These are phyloP conservation scores for Ustilago sp. DNA, from an alignment of 1,284 basidiomycete genomes.

Conservation along the genomic window DNA sequence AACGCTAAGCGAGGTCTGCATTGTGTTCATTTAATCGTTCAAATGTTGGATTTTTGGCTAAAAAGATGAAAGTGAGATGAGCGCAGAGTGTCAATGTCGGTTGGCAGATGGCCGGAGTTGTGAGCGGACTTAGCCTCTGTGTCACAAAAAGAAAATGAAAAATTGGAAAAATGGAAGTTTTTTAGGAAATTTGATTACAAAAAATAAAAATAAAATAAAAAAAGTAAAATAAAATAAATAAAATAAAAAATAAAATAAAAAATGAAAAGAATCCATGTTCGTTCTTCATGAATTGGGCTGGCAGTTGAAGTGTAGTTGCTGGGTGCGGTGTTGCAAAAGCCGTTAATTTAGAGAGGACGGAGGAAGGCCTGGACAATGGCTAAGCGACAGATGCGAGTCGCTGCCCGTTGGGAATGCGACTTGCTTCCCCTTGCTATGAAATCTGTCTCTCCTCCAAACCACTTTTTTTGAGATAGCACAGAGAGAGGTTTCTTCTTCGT, in stretches of 20 bases:
- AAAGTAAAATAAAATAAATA: neutral
- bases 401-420: constrained; percentile 13
- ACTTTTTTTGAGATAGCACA: neutral
- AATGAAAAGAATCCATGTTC: neutral
- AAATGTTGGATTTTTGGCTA: neutral
- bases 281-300: neutral
- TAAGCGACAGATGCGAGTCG: constrained; percentile 3
- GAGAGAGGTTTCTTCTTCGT: neutral
- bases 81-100: constrained; percentile 2
- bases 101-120: too few relatives aligned
- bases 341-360: neutral
- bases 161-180: neutral
- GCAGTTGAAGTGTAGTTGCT: neutral
- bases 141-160: neutral
- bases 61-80: neutral
- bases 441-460: neutral
- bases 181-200: neutral
- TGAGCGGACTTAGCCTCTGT: too few relatives aligned
- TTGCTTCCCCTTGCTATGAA: constrained; percentile 7
- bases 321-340: constrained; percentile 4
- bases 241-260: constrained; percentile 5
- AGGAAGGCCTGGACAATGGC: neutral
- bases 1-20: too few relatives aligned
- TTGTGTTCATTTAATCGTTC: neutral
- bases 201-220: neutral